Evolutionary conservation across 1,284 basidiomycete genomes (phyloP), one percentile per base, ranked within the genome.

Genomic region (Sphagnurus paluster): DNA sequence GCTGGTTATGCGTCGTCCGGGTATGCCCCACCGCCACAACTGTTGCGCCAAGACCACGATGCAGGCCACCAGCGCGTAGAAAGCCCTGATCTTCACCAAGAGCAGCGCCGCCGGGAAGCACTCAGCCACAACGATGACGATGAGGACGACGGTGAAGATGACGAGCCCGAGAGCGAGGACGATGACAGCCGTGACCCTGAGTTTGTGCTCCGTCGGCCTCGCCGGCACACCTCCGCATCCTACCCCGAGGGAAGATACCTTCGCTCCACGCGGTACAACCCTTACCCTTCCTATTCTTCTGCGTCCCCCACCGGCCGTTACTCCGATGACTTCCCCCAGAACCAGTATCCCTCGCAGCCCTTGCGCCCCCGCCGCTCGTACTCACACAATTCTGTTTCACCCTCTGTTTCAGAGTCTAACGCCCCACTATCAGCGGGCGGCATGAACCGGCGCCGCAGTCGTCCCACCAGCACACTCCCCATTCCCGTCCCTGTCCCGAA

Each of bases 401-500:
- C 48, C 4, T 41, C 47, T 2, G 19, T 39, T 1, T 55, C 48
- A 1, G 54, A 51, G 41, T 32, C 43, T 4, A 50, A 51, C 25
- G 33, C 41, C 10, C 40, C 48, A 11, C 34, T 25, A 30, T 45
- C 41, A 46, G 28, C 55, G 51, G 32, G 42, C 40, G 24, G 23
- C 9, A 14, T 35, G 4, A 16, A 32, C 13, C 20, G 52, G 4
- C 46, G 49, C 7, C 42, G 44, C 29, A 34, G 23, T 21, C 46
- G 55, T 38, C 57, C 49, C 1, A 36, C 46, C 2, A 48, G 43
- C 0, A 43, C 49, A 4, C 30, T 54, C 10, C 46, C 52, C 16
- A 46, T 54, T 17, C 87, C 88, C 19, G 71, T 87, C 13, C 84
- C 84, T 10, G 77, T 87, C 2, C 84, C 84, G 7, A 81, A 86